Conservation (phyloP, 306 rosid genomes). For the Vicia villosa region DNA sequence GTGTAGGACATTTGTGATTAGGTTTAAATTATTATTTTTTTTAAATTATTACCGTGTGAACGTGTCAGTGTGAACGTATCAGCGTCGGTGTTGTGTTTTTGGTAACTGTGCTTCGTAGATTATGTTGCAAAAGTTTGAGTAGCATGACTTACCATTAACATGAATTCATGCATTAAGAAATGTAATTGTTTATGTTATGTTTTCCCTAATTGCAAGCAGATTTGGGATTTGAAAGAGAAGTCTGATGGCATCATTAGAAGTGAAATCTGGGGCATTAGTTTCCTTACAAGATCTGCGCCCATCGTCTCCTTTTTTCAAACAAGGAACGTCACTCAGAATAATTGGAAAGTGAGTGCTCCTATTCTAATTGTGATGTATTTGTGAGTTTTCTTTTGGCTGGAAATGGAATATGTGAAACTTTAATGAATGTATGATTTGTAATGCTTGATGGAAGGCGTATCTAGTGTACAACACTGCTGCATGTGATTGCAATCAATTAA, state of each 20-base stretch:
- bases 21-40: no score
- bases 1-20: neutral
- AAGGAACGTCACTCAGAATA: conserved; percentile 77
- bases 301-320: conserved; percentile 71
- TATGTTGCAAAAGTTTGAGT: neutral
- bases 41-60: no score
- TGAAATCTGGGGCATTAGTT: conserved; percentile 68
- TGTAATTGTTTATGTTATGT: conserved; percentile 17
- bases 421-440: conserved; percentile 2
- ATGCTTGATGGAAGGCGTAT: neutral
- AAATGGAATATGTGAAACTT: neutral
- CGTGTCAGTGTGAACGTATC: no score
- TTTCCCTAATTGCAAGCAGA: conserved; percentile 25
- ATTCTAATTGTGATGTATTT: neutral
- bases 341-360: conserved; percentile 62
- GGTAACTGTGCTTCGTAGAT: neutral
- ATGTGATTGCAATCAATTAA: no score
- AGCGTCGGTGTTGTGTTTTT: no score
- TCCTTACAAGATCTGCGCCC: conserved; percentile 51
- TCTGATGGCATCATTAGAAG: conserved; percentile 37
- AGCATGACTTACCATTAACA: neutral
- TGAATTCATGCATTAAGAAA: conserved; percentile 13
- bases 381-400: neutral
- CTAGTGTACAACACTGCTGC: no score
- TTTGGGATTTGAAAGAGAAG: conserved; percentile 13